phyloP scores from a whole-genome alignment of 2,329 filamentous ascomycete genomes.

The Aspergillus pseudotamarii region DNA sequence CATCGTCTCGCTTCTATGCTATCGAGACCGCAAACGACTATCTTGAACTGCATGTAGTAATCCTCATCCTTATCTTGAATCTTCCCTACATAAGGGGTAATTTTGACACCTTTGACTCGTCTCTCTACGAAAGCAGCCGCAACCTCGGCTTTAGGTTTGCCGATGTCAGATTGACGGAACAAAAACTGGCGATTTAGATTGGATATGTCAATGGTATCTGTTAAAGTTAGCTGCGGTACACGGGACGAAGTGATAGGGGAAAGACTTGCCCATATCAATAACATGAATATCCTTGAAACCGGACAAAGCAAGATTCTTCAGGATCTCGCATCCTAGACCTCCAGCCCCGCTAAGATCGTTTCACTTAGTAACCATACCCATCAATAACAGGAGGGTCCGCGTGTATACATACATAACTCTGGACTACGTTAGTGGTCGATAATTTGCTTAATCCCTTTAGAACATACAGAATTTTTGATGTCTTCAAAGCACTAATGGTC shows the following conservation, averaged over 20 bases:
- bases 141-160: slow-evolving; percentile 89
- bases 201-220: slow-evolving; percentile 96
- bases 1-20: slow-evolving; percentile 96
- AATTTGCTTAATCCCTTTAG: background rate
- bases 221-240: slow-evolving; percentile 18
- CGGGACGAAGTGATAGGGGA: background rate
- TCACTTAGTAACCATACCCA: slow-evolving; percentile 32
- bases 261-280: slow-evolving; percentile 87
- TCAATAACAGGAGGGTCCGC: background rate
- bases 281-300: slow-evolving; percentile 98
- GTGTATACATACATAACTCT: slow-evolving; percentile 55
- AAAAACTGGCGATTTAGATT: slow-evolving; percentile 98
- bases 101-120: slow-evolving; percentile 85
- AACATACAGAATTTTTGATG: slow-evolving; percentile 73
- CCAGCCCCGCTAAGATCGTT: slow-evolving; percentile 74
- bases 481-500: slow-evolving; percentile 61
- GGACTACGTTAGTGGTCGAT: slow-evolving; percentile 24
- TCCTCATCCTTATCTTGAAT: slow-evolving; percentile 97
- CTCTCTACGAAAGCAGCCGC: slow-evolving; percentile 89
- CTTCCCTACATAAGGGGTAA: slow-evolving; percentile 89
- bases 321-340: slow-evolving; percentile 90
- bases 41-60: slow-evolving; percentile 96
- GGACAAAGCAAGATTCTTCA: slow-evolving; percentile 93
- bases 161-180: slow-evolving; percentile 88
- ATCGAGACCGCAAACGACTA: slow-evolving; percentile 92